Conservation (phyloP, 192 early-diverging fungal species). For the Entomortierella chlamydospora region DNA sequence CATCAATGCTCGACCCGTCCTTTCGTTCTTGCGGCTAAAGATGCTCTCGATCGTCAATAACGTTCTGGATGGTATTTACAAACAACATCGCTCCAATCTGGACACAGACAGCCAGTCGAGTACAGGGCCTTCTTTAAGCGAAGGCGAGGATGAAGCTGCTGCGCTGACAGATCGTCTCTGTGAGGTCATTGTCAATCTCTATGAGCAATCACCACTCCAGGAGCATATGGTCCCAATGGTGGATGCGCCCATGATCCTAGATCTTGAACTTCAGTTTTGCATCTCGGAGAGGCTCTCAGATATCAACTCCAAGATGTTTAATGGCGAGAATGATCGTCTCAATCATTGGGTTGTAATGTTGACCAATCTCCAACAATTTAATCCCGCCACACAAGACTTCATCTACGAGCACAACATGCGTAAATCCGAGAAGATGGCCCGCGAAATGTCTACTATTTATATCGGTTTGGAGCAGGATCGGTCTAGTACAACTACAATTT, state of each 20-base stretch:
- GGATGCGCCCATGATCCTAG: conserved; percentile 86
- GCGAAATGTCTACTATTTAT: conserved; percentile 25
- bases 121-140: conserved; percentile 1
- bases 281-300: conserved; percentile 66
- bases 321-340: conserved; percentile 56
- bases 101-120: conserved; percentile 11
- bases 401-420: conserved; percentile 47
- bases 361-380: conserved; percentile 29
- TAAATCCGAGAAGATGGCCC: conserved; percentile 37
- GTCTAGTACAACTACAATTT: conserved; percentile 21
- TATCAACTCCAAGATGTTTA: conserved; percentile 53
- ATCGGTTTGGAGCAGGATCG: conserved; percentile 8
- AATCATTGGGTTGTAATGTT: conserved; percentile 49
- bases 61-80: conserved; percentile 62
- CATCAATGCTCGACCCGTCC: conserved; percentile 12
- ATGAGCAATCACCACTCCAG: conserved; percentile 74
- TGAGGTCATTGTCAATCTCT: conserved; percentile 63
- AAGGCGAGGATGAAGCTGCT: conserved; percentile 21
- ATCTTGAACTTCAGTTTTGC: conserved; percentile 82
- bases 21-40: conserved; percentile 59
- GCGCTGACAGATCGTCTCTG: conserved; percentile 56
- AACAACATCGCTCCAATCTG: conserved; percentile 49
- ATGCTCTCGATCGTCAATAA: conserved; percentile 64
- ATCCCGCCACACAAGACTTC: conserved; percentile 23
- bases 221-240: conserved; percentile 66